phyloP scores from a whole-genome alignment of 768 basidiomycete species.

The Hericium erinaceus region DNA sequence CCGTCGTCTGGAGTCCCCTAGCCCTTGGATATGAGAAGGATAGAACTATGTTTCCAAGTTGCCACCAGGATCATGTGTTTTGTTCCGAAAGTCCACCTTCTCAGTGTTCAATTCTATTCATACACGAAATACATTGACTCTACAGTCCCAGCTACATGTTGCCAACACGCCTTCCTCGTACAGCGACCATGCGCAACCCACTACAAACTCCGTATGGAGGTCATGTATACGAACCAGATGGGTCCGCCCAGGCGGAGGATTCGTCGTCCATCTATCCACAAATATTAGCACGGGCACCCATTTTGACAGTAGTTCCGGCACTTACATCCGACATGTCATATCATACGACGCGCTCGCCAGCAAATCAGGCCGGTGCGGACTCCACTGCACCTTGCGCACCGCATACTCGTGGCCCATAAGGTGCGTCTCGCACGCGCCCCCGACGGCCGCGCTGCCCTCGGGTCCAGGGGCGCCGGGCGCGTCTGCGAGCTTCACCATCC shows the following conservation, averaged over 20 bases:
- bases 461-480: constrained; percentile 23
- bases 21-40: too few species aligned
- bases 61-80: too few species aligned
- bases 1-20: too few species aligned
- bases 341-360: constrained; percentile 79
- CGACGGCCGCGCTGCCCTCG: constrained; percentile 38
- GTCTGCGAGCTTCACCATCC: constrained; percentile 57
- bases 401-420: constrained; percentile 86
- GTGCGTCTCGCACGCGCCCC: constrained; percentile 61
- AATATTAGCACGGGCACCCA: not conserved
- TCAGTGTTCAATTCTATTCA: constrained; percentile 9
- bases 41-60: too few species aligned
- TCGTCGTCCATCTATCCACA: constrained; percentile 57
- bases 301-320: constrained; percentile 9
- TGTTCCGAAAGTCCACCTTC: too few species aligned
- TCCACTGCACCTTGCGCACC: constrained; percentile 83
- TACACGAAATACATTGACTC: constrained; percentile 66
- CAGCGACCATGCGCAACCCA: constrained; percentile 86
- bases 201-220: constrained; percentile 90
- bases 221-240: constrained; percentile 68
- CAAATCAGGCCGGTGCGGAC: constrained; percentile 64
- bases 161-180: constrained; percentile 82
- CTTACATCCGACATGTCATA: constrained; percentile 91
- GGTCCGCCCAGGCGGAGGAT: constrained; percentile 37
- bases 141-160: constrained; percentile 89